Percentiles rank a stretch among this genome's conserved stretches.
Conservation (phyloP, 495 filamentous ascomycete species). For the Sabuloglossum arenarium region DNA sequence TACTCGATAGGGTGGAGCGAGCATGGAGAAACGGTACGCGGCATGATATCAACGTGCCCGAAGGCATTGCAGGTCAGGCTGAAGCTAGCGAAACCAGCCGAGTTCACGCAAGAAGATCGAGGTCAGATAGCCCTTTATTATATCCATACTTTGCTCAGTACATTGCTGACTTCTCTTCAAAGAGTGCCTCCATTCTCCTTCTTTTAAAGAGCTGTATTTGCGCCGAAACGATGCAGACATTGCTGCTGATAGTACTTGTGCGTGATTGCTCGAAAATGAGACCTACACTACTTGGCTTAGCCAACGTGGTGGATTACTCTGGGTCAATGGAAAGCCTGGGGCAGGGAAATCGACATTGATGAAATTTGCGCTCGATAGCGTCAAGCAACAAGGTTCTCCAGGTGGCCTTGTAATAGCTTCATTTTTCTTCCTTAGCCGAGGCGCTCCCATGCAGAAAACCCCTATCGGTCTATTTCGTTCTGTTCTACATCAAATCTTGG, state of each 20-base stretch:
- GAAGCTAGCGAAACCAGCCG: too few relatives aligned
- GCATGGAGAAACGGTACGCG: too few relatives aligned
- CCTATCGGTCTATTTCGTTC: slow-evolving; percentile 7
- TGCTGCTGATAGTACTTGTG: background rate
- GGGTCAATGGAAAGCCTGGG: slow-evolving; percentile 16
- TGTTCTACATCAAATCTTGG: slow-evolving; percentile 4
- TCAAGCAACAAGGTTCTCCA: background rate
- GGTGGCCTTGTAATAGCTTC: background rate
- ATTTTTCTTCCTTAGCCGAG: slow-evolving; percentile 15
- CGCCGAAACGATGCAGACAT: background rate
- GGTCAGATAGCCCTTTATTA: too few relatives aligned
- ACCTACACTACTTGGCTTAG: background rate
- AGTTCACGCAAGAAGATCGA: too few relatives aligned
- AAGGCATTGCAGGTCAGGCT: too few relatives aligned
- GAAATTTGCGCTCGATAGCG: slow-evolving; percentile 14
- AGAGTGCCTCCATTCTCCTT: background rate
- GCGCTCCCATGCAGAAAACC: slow-evolving; percentile 11
- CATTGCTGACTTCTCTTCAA: background rate
- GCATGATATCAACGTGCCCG: too few relatives aligned
- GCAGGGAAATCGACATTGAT: slow-evolving; percentile 25
- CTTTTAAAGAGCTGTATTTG: background rate
- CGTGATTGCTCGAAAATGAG: slow-evolving; percentile 14
- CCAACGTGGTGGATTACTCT: slow-evolving; percentile 12
- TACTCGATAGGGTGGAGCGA: too few relatives aligned
- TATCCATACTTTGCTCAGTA: too few relatives aligned